These are phyloP conservation scores for Calvatia gigantea DNA, from an alignment of 768 basidiomycete species.

Conservation along the genomic window DNA sequence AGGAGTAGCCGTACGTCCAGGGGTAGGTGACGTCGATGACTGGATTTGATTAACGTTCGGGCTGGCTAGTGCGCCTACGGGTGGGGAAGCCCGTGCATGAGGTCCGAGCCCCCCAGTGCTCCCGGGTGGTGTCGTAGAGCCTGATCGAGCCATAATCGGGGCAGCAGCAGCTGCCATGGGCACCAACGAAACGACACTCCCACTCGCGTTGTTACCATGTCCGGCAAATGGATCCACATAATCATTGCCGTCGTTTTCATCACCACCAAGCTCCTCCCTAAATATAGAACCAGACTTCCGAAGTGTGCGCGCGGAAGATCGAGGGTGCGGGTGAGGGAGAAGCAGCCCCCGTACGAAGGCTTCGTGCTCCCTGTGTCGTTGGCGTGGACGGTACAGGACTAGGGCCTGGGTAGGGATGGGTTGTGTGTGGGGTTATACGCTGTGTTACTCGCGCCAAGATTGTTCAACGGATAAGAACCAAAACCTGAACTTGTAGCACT, in stretches of 20 bases:
- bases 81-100: not conserved
- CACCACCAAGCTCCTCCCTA: slow-evolving; percentile 40
- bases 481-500: not conserved
- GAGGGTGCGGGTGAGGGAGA: slow-evolving; percentile 32
- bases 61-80: not conserved
- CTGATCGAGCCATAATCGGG: not conserved
- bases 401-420: not conserved
- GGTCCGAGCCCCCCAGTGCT: not conserved
- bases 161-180: not conserved
- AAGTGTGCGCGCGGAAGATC: slow-evolving; percentile 33
- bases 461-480: not conserved
- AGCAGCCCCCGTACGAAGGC: too few relatives aligned
- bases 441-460: not conserved
- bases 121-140: not conserved
- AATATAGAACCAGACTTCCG: slow-evolving; percentile 46
- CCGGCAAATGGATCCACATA: slow-evolving; percentile 43
- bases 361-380: too few relatives aligned
- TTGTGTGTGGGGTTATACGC: not conserved
- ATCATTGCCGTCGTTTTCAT: slow-evolving; percentile 28
- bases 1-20: not conserved
- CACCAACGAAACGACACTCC: slow-evolving; percentile 22
- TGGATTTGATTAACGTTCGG: not conserved
- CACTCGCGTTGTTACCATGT: slow-evolving; percentile 30
- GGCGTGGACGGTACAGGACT: not conserved
- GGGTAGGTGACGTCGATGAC: not conserved